Percentiles rank a stretch among this genome's conserved stretches.
phyloP scores from a whole-genome alignment of 2,329 filamentous ascomycete genomes.

The Talaromyces sp. region DNA sequence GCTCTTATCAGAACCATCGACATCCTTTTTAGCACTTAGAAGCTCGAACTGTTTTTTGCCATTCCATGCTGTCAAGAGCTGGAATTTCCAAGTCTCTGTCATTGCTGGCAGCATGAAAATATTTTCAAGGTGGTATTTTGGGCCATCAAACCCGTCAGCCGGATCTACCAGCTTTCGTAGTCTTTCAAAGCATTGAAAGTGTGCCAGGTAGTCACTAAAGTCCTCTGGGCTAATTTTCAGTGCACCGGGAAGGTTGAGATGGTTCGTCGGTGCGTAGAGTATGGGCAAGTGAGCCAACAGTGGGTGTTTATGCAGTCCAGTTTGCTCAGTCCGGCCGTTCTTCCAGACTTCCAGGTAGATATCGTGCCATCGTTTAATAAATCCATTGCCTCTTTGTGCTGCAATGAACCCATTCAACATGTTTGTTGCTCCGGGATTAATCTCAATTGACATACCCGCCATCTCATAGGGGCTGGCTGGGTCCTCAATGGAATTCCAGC shows the following conservation, averaged over 20 bases:
- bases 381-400: constrained; percentile 2
- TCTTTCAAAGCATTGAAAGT: constrained; percentile 5
- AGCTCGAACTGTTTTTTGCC: constrained; percentile 29
- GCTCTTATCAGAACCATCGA: constrained; percentile 15
- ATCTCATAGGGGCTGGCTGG: constrained; percentile 31
- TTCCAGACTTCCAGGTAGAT: constrained; percentile 12
- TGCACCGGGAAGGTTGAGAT: constrained; percentile 3
- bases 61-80: constrained; percentile 22
- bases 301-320: constrained; percentile 6
- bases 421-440: background rate
- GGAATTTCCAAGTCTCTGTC: constrained; percentile 5
- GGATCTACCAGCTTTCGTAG: constrained; percentile 1
- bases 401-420: constrained; percentile 12
- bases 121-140: constrained; percentile 1
- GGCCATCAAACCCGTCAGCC: constrained; percentile 5
- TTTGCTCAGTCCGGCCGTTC: background rate
- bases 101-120: constrained; percentile 3
- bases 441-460: constrained; percentile 3
- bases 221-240: constrained; percentile 5
- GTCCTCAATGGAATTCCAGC: constrained; percentile 39
- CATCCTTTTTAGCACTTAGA: constrained; percentile 22
- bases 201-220: constrained; percentile 4
- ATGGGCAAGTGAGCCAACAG: constrained; percentile 19
- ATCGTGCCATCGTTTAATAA: constrained; percentile 15
- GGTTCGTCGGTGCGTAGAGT: constrained; percentile 18